These are phyloP conservation scores for Colletotrichum australisinense DNA, from an alignment of 2,329 filamentous ascomycete genomes.

Conservation along the genomic window DNA sequence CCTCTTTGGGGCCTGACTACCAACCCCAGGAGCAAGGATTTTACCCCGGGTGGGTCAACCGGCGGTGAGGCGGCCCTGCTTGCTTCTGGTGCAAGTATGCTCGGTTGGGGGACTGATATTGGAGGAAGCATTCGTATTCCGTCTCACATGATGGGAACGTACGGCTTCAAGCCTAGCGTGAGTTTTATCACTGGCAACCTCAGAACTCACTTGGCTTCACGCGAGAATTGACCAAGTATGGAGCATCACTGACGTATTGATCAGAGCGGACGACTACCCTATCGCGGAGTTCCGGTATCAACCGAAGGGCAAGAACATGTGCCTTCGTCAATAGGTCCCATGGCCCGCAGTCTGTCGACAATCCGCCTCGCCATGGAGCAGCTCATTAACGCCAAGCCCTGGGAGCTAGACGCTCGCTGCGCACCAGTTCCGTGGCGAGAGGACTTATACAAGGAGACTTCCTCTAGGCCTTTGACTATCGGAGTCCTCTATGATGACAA, in stretches of 20 bases:
- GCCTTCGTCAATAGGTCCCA: constrained; percentile 70
- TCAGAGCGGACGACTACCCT: constrained; percentile 68
- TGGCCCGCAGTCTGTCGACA: constrained; percentile 57
- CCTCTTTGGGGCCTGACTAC: constrained; percentile 68
- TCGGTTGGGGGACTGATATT: constrained; percentile 56
- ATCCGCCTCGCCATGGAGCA: constrained; percentile 60
- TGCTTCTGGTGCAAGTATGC: constrained; percentile 51
- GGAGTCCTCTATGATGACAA: constrained; percentile 63
- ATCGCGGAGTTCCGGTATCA: constrained; percentile 68
- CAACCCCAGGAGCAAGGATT: constrained; percentile 70
- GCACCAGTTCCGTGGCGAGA: constrained; percentile 65
- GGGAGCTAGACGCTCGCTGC: constrained; percentile 65
- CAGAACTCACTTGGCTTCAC: constrained; percentile 10
- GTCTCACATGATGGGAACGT: constrained; percentile 47
- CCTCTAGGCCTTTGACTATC: constrained; percentile 58
- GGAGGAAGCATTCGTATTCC: constrained; percentile 54
- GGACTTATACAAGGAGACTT: constrained; percentile 51
- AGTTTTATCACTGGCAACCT: neutral
- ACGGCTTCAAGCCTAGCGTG: constrained; percentile 43
- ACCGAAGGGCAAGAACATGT: constrained; percentile 74
- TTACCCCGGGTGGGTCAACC: constrained; percentile 72
- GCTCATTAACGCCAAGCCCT: constrained; percentile 60
- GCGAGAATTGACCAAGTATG: too few species aligned
- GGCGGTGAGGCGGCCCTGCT: constrained; percentile 64
- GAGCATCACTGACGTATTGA: neutral